Evolutionary conservation across 2,329 filamentous ascomycete genomes (phyloP).

Genomic region (Paracorniculantispora psalliotae): DNA sequence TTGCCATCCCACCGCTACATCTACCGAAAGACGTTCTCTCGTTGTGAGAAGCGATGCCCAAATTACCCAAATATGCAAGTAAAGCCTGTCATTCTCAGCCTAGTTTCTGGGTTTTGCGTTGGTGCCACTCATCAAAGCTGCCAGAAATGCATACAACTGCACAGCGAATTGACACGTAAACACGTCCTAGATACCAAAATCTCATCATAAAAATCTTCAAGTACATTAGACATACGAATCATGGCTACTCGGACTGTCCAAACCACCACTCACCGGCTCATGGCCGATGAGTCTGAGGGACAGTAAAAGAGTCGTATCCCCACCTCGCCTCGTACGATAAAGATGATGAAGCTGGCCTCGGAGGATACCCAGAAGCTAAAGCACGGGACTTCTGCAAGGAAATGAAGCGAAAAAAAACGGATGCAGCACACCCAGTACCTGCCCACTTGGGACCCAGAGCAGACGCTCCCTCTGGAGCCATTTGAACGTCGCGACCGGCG

Average conservation of each 20-base stretch:
- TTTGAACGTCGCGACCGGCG: constrained; percentile 74
- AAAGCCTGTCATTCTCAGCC: too few relatives aligned
- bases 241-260: neutral
- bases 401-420: neutral
- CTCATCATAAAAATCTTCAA: too few relatives aligned
- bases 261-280: neutral
- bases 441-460: constrained; percentile 62
- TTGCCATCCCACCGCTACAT: too few relatives aligned
- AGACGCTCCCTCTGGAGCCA: constrained; percentile 58
- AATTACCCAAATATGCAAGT: too few relatives aligned
- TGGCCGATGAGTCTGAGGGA: neutral
- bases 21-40: too few relatives aligned
- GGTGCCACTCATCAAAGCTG: too few relatives aligned
- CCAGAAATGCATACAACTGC: too few relatives aligned
- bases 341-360: neutral
- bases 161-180: too few relatives aligned
- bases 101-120: too few relatives aligned
- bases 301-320: neutral
- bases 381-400: neutral
- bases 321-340: neutral
- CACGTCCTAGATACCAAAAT: too few relatives aligned
- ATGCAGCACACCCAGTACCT: constrained; percentile 66
- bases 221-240: neutral
- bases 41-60: too few relatives aligned
- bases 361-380: neutral